Evolutionary conservation across 176 grass and related monocot genomes (phyloP).

Genomic region (Zizania latifolia): DNA sequence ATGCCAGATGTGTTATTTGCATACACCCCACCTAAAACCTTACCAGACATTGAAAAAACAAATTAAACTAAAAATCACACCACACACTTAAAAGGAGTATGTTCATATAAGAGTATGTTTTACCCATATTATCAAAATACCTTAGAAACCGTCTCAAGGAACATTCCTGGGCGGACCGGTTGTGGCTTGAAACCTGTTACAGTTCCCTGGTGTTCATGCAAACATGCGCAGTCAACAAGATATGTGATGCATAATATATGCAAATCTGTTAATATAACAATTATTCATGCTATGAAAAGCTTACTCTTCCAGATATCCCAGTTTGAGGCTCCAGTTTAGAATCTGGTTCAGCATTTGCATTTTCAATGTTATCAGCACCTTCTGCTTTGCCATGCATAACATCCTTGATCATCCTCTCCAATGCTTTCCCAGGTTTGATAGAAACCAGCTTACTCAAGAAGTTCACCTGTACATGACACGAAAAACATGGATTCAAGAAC

Average conservation of each 20-base stretch:
- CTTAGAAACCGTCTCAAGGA: conserved; percentile 87
- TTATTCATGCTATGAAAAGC: conserved; percentile 4
- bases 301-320: conserved; percentile 73
- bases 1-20: conserved; percentile 69
- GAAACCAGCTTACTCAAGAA: conserved; percentile 86
- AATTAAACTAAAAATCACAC: neutral
- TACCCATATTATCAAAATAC: conserved; percentile 24
- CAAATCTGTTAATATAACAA: neutral
- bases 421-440: conserved; percentile 67
- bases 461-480: conserved; percentile 51
- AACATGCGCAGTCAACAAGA: conserved; percentile 1
- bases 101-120: neutral
- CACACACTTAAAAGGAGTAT: neutral
- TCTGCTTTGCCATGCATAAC: conserved; percentile 84
- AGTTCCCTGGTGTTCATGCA: conserved; percentile 50
- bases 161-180: conserved; percentile 90
- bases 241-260: neutral
- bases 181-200: conserved; percentile 54
- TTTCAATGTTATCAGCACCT: conserved; percentile 55
- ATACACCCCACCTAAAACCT: conserved; percentile 87
- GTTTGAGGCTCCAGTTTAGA: conserved; percentile 25
- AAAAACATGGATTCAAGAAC: neutral
- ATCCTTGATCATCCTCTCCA: conserved; percentile 63
- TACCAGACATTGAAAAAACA: conserved; percentile 5
- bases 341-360: conserved; percentile 19